These are phyloP conservation scores for Phytophthora agathidicida DNA, from an alignment of 352 stramenopile species.

Conservation along the genomic window DNA sequence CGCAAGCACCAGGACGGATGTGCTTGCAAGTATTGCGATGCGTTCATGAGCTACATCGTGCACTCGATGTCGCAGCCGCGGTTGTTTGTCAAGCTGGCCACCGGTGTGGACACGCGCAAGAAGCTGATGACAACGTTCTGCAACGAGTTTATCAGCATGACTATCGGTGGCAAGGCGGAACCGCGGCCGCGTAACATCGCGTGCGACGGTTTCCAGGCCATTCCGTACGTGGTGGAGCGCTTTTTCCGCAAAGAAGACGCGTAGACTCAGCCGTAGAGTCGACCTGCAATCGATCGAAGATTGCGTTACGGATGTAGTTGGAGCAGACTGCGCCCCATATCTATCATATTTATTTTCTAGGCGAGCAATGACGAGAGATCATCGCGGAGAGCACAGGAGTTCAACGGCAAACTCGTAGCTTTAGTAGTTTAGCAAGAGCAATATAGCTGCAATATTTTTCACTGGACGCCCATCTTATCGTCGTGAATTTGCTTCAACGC, in stretches of 20 bases:
- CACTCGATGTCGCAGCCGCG: conserved; percentile 58
- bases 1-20: conserved; percentile 36
- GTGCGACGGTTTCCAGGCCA: conserved; percentile 46
- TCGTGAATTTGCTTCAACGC: too few relatives aligned
- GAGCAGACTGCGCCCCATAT: conserved; percentile 8
- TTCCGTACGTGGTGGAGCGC: conserved; percentile 49
- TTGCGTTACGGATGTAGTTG: conserved; percentile 21
- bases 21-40: conserved; percentile 52
- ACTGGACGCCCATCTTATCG: too few relatives aligned
- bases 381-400: conserved; percentile 9
- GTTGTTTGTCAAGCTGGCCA: conserved; percentile 49
- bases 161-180: conserved; percentile 39
- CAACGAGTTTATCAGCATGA: conserved; percentile 55
- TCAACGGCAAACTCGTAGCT: conserved; percentile 20
- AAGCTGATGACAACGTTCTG: conserved; percentile 52
- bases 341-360: conserved; percentile 35
- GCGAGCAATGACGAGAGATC: background rate
- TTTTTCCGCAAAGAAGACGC: conserved; percentile 44
- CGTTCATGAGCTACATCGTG: conserved; percentile 60
- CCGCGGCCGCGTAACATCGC: conserved; percentile 30
- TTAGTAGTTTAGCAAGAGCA: conserved; percentile 10
- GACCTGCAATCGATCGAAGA: conserved; percentile 43
- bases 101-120: conserved; percentile 43
- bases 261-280: background rate
- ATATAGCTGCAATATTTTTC: conserved; percentile 12